Evolutionary conservation across 495 filamentous ascomycete species (phyloP), one percentile per base, ranked within the genome.

Genomic region (Aspergillus olivimuriae): DNA sequence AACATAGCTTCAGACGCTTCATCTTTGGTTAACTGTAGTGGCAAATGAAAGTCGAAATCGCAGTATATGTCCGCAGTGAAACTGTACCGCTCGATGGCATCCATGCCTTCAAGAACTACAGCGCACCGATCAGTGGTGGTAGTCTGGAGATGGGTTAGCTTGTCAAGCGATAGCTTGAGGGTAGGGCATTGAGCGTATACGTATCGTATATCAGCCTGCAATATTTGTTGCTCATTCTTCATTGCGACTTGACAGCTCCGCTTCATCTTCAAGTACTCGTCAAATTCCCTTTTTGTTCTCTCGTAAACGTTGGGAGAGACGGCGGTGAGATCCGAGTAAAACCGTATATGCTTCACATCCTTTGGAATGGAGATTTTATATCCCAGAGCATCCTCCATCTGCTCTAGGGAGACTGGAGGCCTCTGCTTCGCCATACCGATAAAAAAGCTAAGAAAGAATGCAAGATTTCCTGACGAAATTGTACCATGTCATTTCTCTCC

Each of bases 281-380:
- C 32, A 17, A 34, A 34, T 34, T 34, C 32, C 32, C 32, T 34
- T 34, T 34, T 34, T 17, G 32, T 34, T 34, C 32, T 34, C 32
- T 34, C 32, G 32, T 34, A 34, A 17, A 34, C 9, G 3, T 34
- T 17, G 32, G 32, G 18, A 34, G 32, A 17, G 32, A 34, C 32
- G 18, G 32, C 18, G 3, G 32, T 34, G 18, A 34, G 32, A 9
- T 34, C 32, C 18, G 32, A 34, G 32, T 34, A 34, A 17, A 34
- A 34, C 14, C 32, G 32, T 9, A 15, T 34, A 34, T 34, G 18
- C 18, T 34, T n/a, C 15, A 17, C 32, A 34, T 17, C 18, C 18
- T 34, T 9, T 17, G 32, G 18, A 4, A 34, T 17, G 9, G 32
- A 34, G 10, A 34, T 34, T 34, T 34, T 34, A 34, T 34, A 34